These are phyloP conservation scores for Cadophora luteo-olivacea DNA, from an alignment of 2,329 filamentous ascomycete species.

Conservation along the genomic window DNA sequence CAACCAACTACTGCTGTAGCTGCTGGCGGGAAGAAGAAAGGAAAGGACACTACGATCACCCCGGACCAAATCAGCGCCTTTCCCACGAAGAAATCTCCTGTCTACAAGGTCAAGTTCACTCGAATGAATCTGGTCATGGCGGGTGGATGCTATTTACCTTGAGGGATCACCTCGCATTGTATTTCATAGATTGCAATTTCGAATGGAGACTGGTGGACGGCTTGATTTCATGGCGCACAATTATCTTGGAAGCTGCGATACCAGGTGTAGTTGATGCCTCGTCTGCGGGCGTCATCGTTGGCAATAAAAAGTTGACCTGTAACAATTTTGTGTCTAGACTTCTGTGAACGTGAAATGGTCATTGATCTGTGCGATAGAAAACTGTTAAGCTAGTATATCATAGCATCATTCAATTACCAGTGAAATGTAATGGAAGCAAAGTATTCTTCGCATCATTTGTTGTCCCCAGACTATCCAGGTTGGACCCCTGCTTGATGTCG, in stretches of 20 bases:
- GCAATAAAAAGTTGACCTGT: constrained; percentile 4
- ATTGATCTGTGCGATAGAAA: no score
- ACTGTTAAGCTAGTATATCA: no score
- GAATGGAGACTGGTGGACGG: not conserved
- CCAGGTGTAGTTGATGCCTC: not conserved
- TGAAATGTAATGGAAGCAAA: no score
- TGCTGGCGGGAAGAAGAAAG: constrained; percentile 70
- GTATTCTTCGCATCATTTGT: not conserved
- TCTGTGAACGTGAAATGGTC: no score
- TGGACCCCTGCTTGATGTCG: not conserved
- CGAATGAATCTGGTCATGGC: constrained; percentile 93
- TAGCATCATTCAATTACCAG: no score
- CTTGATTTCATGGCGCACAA: constrained; percentile 8
- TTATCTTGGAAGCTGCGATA: constrained; percentile 4
- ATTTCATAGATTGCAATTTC: not conserved
- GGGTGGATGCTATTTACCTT: constrained; percentile 67
- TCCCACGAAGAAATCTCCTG: constrained; percentile 93
- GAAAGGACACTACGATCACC: constrained; percentile 88
- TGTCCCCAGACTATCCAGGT: not conserved
- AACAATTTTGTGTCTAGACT: no score
- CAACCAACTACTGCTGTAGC: constrained; percentile 44
- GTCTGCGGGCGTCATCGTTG: not conserved
- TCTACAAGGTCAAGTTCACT: constrained; percentile 92
- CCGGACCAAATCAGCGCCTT: constrained; percentile 95
- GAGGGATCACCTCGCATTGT: not conserved